phyloP scores from a whole-genome alignment of 1,284 basidiomycete species.

The Somion occarium region DNA sequence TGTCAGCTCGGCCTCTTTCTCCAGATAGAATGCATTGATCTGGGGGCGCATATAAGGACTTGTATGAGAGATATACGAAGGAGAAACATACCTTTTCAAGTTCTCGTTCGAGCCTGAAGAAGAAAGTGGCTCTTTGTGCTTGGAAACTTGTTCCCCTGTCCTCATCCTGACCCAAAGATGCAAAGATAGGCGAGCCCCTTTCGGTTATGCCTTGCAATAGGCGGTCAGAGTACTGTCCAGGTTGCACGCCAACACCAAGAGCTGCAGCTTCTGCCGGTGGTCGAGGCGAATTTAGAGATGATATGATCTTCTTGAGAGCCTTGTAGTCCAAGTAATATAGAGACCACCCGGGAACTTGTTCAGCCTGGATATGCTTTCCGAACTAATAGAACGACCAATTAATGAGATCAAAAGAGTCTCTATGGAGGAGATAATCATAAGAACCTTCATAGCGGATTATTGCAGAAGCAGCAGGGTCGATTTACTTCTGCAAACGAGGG shows the following conservation, averaged over 20 bases:
- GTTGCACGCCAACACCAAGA: slow-evolving; percentile 79
- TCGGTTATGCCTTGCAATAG: too few relatives aligned
- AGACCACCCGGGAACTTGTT: slow-evolving; percentile 98
- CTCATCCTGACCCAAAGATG: slow-evolving; percentile 56
- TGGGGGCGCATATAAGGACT: slow-evolving; percentile 29
- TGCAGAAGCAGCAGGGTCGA: neutral
- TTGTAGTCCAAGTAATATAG: slow-evolving; percentile 98
- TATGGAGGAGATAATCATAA: slow-evolving; percentile 5
- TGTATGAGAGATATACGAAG: neutral
- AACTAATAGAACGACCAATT: slow-evolving; percentile 54
- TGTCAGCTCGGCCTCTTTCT: slow-evolving; percentile 95
- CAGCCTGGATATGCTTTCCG: slow-evolving; percentile 95
- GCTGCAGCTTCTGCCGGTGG: slow-evolving; percentile 82
- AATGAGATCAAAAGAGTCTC: slow-evolving; percentile 12
- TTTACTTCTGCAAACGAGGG: slow-evolving; percentile 1
- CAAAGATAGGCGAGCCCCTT: slow-evolving; percentile 38
- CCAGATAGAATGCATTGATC: slow-evolving; percentile 99
- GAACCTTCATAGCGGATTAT: slow-evolving; percentile 33
- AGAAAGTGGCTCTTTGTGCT: slow-evolving; percentile 96
- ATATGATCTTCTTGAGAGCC: slow-evolving; percentile 97
- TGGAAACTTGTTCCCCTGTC: slow-evolving; percentile 77
- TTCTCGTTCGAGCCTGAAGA: slow-evolving; percentile 98
- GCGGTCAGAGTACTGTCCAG: slow-evolving; percentile 41
- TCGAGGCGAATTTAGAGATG: slow-evolving; percentile 86
- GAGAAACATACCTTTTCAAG: slow-evolving; percentile 79